Conservation (phyloP, 345 rosid genomes). For the Theobroma cacao region DNA sequence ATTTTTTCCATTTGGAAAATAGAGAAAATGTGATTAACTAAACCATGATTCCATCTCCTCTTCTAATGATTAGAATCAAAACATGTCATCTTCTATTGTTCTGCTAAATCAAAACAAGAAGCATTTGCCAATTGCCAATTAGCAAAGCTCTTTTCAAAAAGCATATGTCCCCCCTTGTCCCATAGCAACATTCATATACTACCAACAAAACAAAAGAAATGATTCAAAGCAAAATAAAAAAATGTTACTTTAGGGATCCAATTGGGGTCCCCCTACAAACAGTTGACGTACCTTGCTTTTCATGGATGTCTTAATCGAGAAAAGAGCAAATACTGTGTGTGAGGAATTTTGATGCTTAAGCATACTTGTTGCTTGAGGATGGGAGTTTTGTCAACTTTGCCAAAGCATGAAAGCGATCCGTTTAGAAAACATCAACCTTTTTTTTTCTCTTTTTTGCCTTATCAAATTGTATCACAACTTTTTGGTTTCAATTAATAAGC, state of each 20-base stretch:
- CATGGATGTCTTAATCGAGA: background rate
- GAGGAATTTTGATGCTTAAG: background rate
- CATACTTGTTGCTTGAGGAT: background rate
- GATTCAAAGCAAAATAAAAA: background rate
- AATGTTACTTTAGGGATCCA: background rate
- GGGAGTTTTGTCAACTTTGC: background rate
- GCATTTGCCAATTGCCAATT: background rate
- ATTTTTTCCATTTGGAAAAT: background rate
- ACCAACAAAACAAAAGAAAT: background rate
- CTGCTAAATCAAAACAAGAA: background rate
- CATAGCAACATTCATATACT: background rate
- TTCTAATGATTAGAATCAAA: background rate
- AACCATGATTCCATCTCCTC: too few species aligned
- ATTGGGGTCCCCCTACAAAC: background rate
- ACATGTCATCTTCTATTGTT: background rate
- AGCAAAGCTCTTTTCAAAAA: background rate
- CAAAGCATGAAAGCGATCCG: background rate
- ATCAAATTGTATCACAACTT: background rate
- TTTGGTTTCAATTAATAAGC: background rate
- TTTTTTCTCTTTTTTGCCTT: background rate
- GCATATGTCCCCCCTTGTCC: background rate
- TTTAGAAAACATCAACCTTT: background rate
- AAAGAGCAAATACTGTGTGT: background rate
- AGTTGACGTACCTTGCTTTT: too few species aligned
- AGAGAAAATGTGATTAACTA: background rate